Evolutionary conservation across 495 filamentous ascomycete genomes (phyloP).

Genomic region (Daldinia loculata): DNA sequence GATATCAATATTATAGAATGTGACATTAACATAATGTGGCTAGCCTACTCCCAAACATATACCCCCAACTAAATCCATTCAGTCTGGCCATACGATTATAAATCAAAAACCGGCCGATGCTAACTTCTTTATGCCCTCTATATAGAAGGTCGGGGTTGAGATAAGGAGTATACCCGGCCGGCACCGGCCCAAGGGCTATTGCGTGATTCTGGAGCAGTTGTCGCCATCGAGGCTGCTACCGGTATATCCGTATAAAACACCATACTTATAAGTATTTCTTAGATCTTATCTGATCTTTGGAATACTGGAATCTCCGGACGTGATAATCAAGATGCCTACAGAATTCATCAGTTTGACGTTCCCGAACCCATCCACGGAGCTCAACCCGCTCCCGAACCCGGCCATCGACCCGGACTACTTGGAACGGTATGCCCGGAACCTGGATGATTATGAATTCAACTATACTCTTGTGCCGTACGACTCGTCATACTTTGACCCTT

Average conservation of each 20-base stretch:
- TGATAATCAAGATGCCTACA: slow-evolving; percentile 54
- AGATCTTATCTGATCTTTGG: background rate
- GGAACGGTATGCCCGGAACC: slow-evolving; percentile 56
- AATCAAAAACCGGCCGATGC: slow-evolving; percentile 21
- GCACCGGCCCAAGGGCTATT: slow-evolving; percentile 37
- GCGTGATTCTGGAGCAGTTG: slow-evolving; percentile 40
- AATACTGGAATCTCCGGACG: slow-evolving; percentile 4
- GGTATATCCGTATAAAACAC: slow-evolving; percentile 29
- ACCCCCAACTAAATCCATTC: slow-evolving; percentile 7
- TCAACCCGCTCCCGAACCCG: slow-evolving; percentile 58
- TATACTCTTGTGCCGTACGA: slow-evolving; percentile 65
- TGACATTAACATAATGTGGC: background rate
- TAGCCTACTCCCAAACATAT: background rate
- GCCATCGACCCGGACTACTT: slow-evolving; percentile 59
- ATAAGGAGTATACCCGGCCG: slow-evolving; percentile 32
- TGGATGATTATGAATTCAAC: slow-evolving; percentile 64
- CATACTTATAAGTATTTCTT: background rate
- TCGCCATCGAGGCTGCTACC: slow-evolving; percentile 28
- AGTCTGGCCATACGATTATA: slow-evolving; percentile 23
- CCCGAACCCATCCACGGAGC: slow-evolving; percentile 60
- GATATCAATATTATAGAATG: background rate
- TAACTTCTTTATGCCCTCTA: background rate
- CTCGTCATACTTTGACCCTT: slow-evolving; percentile 61
- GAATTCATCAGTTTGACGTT: slow-evolving; percentile 65
- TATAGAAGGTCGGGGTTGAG: slow-evolving; percentile 24